These are phyloP conservation scores for Thuidium tamariscinum DNA, from an alignment of 225 moss, liverwort and hornwort species.

Conservation along the genomic window DNA sequence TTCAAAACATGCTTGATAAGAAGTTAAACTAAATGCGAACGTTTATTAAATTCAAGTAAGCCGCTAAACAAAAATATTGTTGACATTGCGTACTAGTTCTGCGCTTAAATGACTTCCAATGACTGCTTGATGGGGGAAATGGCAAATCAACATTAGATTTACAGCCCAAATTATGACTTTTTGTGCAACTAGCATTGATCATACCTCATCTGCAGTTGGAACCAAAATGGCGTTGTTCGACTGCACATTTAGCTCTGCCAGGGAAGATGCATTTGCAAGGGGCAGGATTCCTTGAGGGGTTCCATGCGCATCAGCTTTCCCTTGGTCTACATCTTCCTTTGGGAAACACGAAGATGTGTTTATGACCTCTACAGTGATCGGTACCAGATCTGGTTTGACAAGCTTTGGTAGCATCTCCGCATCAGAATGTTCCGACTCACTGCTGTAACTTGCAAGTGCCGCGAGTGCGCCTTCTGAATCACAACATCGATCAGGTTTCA, in stretches of 20 bases:
- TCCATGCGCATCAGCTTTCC: background rate
- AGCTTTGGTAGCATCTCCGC: background rate
- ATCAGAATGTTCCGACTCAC: constrained; percentile 4
- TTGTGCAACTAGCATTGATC: background rate
- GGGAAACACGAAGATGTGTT: background rate
- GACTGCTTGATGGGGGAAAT: background rate
- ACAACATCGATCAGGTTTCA: background rate
- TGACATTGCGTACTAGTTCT: background rate
- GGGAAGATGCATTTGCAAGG: background rate
- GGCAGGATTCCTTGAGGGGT: background rate
- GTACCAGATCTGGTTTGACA: background rate
- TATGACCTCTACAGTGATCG: background rate
- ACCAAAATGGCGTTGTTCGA: background rate
- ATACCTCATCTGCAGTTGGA: background rate
- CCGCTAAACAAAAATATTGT: background rate
- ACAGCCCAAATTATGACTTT: background rate
- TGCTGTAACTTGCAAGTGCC: constrained; percentile 11
- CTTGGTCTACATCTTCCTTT: background rate
- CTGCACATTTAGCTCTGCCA: background rate
- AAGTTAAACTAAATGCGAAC: background rate
- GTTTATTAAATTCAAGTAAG: background rate
- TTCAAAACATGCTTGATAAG: background rate
- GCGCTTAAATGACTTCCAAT: background rate
- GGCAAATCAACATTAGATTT: background rate
- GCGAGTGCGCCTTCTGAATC: constrained; percentile 13